Evolutionary conservation across 83 land plant species (phyloP).

Genomic region (Picea engelmannii): DNA sequence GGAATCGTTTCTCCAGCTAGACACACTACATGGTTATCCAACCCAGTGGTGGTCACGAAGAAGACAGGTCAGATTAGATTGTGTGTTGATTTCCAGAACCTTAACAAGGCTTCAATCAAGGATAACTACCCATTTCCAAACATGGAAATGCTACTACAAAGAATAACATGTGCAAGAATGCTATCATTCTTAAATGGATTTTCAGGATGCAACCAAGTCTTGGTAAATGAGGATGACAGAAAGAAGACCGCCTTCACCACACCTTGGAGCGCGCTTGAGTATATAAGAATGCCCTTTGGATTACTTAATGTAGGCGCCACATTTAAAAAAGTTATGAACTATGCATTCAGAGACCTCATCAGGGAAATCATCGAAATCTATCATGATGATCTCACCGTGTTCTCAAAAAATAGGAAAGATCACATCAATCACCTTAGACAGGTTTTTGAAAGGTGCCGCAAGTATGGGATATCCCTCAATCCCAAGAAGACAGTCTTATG

Average conservation of each 20-base stretch:
- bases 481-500: background rate
- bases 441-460: background rate
- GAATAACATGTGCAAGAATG: background rate
- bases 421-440: background rate
- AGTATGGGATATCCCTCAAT: background rate
- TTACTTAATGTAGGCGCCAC: background rate
- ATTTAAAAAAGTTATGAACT: background rate
- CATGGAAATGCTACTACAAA: background rate
- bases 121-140: background rate
- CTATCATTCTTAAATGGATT: background rate
- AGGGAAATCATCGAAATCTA: background rate
- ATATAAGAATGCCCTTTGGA: background rate
- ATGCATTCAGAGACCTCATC: background rate
- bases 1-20: no score
- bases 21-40: no score
- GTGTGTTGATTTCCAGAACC: background rate
- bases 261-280: background rate
- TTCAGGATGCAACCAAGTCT: background rate
- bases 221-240: background rate
- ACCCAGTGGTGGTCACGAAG: no score
- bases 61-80: background rate
- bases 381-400: background rate
- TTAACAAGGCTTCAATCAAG: background rate
- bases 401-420: background rate
- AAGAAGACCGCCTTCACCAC: background rate